Evolutionary conservation across 805 yeast species (phyloP).

Genomic region (Ogataea methanolica): DNA sequence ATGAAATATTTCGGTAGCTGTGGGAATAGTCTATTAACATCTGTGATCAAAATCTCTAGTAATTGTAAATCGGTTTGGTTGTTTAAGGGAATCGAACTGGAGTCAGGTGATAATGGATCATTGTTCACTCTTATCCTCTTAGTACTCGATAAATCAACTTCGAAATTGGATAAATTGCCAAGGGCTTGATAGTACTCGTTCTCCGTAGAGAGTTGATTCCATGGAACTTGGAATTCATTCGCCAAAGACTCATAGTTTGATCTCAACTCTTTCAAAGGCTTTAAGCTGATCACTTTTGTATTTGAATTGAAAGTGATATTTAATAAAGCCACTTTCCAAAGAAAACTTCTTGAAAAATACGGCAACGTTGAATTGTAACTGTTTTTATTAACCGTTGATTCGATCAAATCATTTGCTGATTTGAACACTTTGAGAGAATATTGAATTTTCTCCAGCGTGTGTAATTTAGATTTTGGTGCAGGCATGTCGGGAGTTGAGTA

Average conservation of each 20-base stretch:
- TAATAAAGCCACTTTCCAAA: conserved; percentile 20
- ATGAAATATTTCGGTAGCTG: conserved; percentile 30
- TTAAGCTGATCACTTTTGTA: conserved; percentile 11
- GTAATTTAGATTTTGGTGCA: background rate
- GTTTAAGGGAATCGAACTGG: background rate
- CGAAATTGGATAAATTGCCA: conserved; percentile 10
- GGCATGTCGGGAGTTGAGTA: background rate
- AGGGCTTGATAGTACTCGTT: conserved; percentile 17
- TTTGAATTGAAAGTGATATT: conserved; percentile 4
- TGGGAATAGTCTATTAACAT: conserved; percentile 50
- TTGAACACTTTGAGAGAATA: background rate
- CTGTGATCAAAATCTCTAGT: conserved; percentile 41
- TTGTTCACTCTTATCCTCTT: conserved; percentile 14
- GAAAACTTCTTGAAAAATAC: conserved; percentile 19
- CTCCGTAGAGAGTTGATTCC: conserved; percentile 28
- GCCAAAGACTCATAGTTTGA: conserved; percentile 16
- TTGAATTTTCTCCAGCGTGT: background rate
- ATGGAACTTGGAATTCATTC: conserved; percentile 28
- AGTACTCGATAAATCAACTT: conserved; percentile 19
- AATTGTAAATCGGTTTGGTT: conserved; percentile 32
- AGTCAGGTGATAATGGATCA: conserved; percentile 14
- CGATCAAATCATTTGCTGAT: background rate
- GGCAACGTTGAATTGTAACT: conserved; percentile 1
- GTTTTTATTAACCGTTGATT: background rate
- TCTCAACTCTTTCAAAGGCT: conserved; percentile 14